Evolutionary conservation across 805 yeast genomes (phyloP), one percentile per base, ranked within the genome.

Genomic region (Phaffomyces opuntiae): DNA sequence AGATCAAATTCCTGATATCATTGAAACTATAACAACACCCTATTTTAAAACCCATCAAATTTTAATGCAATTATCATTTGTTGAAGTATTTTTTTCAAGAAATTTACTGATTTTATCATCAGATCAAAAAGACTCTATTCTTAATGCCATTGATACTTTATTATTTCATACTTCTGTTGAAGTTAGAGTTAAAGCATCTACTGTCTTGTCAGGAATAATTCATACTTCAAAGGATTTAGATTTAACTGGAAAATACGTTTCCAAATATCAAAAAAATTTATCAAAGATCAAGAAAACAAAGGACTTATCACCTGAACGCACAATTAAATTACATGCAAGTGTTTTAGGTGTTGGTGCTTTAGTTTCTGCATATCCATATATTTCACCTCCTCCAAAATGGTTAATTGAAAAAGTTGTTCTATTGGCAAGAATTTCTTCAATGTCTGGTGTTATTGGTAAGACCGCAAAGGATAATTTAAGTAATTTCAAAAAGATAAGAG

Each of bases 321-420:
- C 67, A 11, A 66, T 75, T 7, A 63, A 65, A 4, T 65, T 88
- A 4, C 98, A 91, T 60, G 96, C 95, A 3, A 88, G 95, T 2
- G 81, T 90, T 0, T 67, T 93, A 24, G 98, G 97, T 0, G 67
- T 91, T 2, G 96, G 97, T 9, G 87, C 97, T 0, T 67, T 91
- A 38, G 78, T 93, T 2, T 80, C 82, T 40, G 97, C 98, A 0
- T 93, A 85, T 65, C 91, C 98, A 2, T 93, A 89, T 57, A 68
- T 73, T 3, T 83, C 96, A 1, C 99, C 99, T 0, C 90, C 96
- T 2, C 98, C 99, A 1, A 44, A 53, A 26, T 93, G 97, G 97
- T 73, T 91, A 17, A 97, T 98, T 0, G 66, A 69, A 9, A 76
- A 86, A 14, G 69, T 91, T 51, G 73, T 84, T 1, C 68, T 76